Conservation (phyloP, 2,329 filamentous ascomycete genomes). For the Phyllosticta paracitricarpa region DNA sequence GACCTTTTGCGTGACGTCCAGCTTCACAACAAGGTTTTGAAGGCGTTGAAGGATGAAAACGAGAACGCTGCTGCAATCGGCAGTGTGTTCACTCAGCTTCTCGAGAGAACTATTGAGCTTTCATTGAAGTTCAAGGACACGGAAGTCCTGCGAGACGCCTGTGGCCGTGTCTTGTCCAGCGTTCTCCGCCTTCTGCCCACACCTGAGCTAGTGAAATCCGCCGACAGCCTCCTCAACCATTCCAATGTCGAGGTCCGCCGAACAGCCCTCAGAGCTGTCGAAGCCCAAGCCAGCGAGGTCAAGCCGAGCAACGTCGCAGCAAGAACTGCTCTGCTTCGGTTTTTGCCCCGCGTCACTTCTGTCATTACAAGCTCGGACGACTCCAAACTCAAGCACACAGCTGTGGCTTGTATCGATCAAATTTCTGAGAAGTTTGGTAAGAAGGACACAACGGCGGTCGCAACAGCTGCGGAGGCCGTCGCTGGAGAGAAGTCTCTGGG, state of each 20-base stretch:
- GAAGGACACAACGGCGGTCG: slow-evolving; percentile 70
- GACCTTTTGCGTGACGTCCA: slow-evolving; percentile 25
- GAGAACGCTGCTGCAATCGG: slow-evolving; percentile 20
- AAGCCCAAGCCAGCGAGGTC: slow-evolving; percentile 66
- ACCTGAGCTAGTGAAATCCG: slow-evolving; percentile 77
- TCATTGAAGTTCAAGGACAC: slow-evolving; percentile 51
- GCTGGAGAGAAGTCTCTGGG: slow-evolving; percentile 68
- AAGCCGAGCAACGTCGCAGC: slow-evolving; percentile 59
- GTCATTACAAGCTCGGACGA: slow-evolving; percentile 66
- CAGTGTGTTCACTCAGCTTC: slow-evolving; percentile 25
- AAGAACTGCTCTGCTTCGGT: slow-evolving; percentile 61
- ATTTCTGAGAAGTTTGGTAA: slow-evolving; percentile 94
- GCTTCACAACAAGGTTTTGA: slow-evolving; percentile 22
- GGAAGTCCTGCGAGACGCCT: slow-evolving; percentile 28
- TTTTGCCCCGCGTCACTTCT: slow-evolving; percentile 67
- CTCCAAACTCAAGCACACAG: slow-evolving; percentile 69
- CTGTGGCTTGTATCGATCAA: slow-evolving; percentile 82
- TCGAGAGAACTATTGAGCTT: slow-evolving; percentile 40
- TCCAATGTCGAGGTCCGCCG: slow-evolving; percentile 66
- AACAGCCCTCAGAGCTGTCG: slow-evolving; percentile 61
- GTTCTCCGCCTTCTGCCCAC: slow-evolving; percentile 80
- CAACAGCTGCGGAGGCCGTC: slow-evolving; percentile 65
- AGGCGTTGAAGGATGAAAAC: slow-evolving; percentile 20
- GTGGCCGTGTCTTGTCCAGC: slow-evolving; percentile 63
- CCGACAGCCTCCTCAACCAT: slow-evolving; percentile 69